A percentile compares a stretch with the other conserved stretches of the same genome.
These are phyloP conservation scores for Vitis hybrid DNA, from an alignment of 177 flowering plant genomes.

Conservation along the genomic window DNA sequence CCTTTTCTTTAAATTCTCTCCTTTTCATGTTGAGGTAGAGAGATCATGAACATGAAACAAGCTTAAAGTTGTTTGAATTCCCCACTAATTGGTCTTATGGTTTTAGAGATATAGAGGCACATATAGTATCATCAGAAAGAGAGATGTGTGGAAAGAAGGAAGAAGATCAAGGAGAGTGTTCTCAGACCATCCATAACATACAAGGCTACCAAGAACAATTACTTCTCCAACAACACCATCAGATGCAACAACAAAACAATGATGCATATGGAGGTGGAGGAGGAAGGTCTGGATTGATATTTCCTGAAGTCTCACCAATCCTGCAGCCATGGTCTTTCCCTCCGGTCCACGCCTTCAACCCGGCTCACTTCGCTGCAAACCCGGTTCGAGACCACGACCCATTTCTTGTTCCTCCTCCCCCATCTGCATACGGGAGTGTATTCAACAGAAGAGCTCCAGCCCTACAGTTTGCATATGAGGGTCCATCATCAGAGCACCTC, in stretches of 20 bases:
- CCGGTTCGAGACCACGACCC: constrained; percentile 41
- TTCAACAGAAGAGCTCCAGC: constrained; percentile 48
- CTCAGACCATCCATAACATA: constrained; percentile 37
- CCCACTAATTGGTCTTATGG: no score
- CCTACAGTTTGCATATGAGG: constrained; percentile 64
- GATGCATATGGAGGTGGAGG: constrained; percentile 28
- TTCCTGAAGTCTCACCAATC: constrained; percentile 50
- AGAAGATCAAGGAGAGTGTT: constrained; percentile 46
- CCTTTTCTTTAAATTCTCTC: constrained; percentile 1
- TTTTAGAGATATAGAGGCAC: background rate
- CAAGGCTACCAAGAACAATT: constrained; percentile 48
- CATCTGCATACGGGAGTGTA: constrained; percentile 41
- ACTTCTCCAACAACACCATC: constrained; percentile 35
- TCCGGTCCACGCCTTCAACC: constrained; percentile 44
- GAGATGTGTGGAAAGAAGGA: constrained; percentile 51
- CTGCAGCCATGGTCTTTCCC: constrained; percentile 62
- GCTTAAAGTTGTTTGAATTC: no score
- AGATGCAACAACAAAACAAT: constrained; percentile 23
- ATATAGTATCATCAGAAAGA: background rate
- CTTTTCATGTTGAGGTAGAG: background rate
- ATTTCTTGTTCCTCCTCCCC: constrained; percentile 35
- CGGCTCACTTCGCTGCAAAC: constrained; percentile 27
- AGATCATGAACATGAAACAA: background rate
- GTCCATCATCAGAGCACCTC: constrained; percentile 45
- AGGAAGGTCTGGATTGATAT: constrained; percentile 25